These are phyloP conservation scores for Ettlia oleoabundans DNA, from an alignment of 139 green algal genomes.

Conservation along the genomic window DNA sequence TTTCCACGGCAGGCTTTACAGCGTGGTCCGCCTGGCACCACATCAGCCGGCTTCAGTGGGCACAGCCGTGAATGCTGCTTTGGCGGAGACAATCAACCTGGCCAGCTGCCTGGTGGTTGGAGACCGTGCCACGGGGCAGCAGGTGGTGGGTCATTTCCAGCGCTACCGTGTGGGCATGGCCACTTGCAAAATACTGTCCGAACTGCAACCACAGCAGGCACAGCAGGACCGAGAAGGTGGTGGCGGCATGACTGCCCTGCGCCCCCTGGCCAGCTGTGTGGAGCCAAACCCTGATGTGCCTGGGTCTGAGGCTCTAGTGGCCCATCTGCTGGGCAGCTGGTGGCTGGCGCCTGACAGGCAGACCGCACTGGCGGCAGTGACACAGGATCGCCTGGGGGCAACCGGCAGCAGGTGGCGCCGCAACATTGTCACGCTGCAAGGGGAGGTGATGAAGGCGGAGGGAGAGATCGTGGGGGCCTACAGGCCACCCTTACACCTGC, in stretches of 20 bases:
- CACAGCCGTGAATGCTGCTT: constrained; percentile 54
- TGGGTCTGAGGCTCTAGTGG: constrained; percentile 2
- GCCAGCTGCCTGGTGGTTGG: constrained; percentile 54
- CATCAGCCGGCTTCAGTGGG: neutral
- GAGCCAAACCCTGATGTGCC: neutral
- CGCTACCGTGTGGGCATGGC: constrained; percentile 41
- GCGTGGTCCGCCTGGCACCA: constrained; percentile 38
- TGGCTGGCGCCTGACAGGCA: constrained; percentile 46
- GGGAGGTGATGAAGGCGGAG: constrained; percentile 75
- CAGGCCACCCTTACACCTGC: neutral
- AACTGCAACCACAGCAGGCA: neutral
- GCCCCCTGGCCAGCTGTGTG: constrained; percentile 1
- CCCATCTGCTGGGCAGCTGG: constrained; percentile 59
- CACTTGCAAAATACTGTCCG: constrained; percentile 59
- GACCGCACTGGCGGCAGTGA: constrained; percentile 25
- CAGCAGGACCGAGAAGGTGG: neutral
- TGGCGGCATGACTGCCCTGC: neutral
- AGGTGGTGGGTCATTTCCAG: constrained; percentile 50
- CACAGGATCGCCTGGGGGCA: neutral
- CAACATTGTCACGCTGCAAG: constrained; percentile 34
- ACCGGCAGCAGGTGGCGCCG: neutral
- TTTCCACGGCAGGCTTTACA: constrained; percentile 54
- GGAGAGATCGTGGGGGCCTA: constrained; percentile 60
- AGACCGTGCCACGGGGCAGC: constrained; percentile 35
- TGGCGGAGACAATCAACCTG: constrained; percentile 51